phyloP scores from a whole-genome alignment of 2,329 filamentous ascomycete genomes.

The Botryotinia globosa region DNA sequence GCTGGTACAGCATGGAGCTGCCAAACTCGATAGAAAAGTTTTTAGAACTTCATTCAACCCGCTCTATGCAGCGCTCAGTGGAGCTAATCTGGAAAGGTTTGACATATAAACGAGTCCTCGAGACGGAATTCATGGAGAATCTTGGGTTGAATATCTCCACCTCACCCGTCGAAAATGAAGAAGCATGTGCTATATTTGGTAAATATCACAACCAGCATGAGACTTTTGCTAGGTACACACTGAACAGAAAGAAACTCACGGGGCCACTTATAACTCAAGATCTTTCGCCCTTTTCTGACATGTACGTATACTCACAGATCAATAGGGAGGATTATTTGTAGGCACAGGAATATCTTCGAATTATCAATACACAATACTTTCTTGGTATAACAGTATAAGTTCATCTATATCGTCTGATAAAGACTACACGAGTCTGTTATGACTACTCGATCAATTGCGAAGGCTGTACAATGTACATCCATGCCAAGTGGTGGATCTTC shows the following conservation, averaged over 20 bases:
- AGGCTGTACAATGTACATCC: background rate
- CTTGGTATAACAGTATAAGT: background rate
- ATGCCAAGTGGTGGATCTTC: too few species aligned
- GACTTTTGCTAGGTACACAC: background rate
- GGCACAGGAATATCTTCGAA: background rate
- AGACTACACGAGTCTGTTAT: background rate
- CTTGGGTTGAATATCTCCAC: background rate
- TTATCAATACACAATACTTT: background rate
- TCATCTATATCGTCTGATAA: background rate
- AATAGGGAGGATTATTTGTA: background rate
- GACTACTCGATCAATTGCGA: background rate
- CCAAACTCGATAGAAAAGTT: background rate
- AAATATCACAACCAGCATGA: background rate
- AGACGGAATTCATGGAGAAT: background rate
- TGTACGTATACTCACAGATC: background rate
- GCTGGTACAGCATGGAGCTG: background rate
- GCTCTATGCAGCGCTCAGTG: background rate
- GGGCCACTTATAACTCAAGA: background rate
- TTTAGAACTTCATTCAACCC: background rate
- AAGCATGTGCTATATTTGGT: background rate
- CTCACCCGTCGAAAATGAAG: background rate
- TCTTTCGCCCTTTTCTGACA: background rate
- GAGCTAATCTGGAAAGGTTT: background rate
- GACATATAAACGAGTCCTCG: background rate
- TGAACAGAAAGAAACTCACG: background rate